phyloP scores from a whole-genome alignment of 306 rosid species.

The Mimosa bimucronata region DNA sequence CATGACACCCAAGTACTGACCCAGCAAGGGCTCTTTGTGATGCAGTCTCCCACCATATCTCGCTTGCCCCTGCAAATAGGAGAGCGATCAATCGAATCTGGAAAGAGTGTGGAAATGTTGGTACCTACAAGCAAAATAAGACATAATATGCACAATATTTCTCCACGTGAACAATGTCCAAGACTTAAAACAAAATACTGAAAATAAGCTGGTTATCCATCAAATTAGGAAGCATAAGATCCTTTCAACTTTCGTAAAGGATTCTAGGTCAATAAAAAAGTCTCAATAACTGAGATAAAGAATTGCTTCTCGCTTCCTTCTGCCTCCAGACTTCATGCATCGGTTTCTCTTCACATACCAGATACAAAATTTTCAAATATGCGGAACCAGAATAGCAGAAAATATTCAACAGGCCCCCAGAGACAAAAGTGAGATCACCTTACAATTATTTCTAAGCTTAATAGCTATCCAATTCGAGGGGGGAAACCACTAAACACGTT shows the following conservation, averaged over 20 bases:
- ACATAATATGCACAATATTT: neutral
- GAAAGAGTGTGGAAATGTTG: neutral
- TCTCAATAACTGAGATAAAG: neutral
- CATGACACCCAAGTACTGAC: too few relatives aligned
- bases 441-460: neutral
- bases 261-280: neutral
- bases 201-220: neutral
- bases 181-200: neutral
- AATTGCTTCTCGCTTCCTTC: neutral
- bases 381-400: neutral
- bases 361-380: neutral
- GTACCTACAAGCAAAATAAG: neutral
- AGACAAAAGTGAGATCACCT: neutral
- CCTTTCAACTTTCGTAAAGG: neutral
- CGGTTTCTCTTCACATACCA: conserved; percentile 4
- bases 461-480: neutral
- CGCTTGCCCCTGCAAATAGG: neutral
- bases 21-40: neutral
- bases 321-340: neutral
- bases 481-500: neutral
- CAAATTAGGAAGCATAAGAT: neutral
- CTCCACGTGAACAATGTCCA: neutral
- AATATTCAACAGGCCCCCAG: neutral
- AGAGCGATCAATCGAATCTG: neutral
- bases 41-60: conserved; percentile 1